Evolutionary conservation across 768 basidiomycete genomes (phyloP).

Genomic region (Phlegmacium glaucopus): DNA sequence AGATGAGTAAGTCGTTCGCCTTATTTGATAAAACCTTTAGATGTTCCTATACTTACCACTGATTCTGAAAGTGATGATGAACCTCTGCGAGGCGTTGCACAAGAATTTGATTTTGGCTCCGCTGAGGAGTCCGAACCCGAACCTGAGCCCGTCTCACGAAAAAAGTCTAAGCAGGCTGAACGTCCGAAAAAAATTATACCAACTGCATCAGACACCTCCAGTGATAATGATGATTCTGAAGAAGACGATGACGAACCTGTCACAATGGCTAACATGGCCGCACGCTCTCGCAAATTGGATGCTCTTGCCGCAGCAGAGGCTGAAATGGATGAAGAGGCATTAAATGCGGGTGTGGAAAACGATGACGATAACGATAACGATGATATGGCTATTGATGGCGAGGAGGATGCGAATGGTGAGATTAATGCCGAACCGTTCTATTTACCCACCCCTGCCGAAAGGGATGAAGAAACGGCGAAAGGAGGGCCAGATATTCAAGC

Average conservation of each 20-base stretch:
- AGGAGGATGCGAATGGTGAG: constrained; percentile 45
- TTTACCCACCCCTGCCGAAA: constrained; percentile 68
- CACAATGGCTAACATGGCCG: constrained; percentile 81
- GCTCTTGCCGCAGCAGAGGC: constrained; percentile 64
- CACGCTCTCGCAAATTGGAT: constrained; percentile 75
- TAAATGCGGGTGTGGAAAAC: constrained; percentile 50
- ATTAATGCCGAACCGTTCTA: constrained; percentile 46
- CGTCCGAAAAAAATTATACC: constrained; percentile 48
- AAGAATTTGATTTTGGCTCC: constrained; percentile 64
- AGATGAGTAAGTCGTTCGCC: constrained; percentile 43
- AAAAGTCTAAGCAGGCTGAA: constrained; percentile 52
- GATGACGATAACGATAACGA: constrained; percentile 49
- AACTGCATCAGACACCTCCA: constrained; percentile 39
- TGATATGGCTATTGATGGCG: constrained; percentile 39
- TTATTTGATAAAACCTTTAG: constrained; percentile 2
- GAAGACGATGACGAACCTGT: constrained; percentile 51
- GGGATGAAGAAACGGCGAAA: constrained; percentile 64
- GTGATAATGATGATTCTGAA: constrained; percentile 38
- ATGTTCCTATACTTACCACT: not conserved
- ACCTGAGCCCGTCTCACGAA: constrained; percentile 33
- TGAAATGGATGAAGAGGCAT: constrained; percentile 61
- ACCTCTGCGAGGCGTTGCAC: constrained; percentile 43
- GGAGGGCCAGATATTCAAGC: constrained; percentile 72
- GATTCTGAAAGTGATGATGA: constrained; percentile 40
- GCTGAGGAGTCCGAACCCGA: constrained; percentile 52